Percentiles rank a stretch among this genome's conserved stretches.
These are phyloP conservation scores for Linnemannia schmuckeri DNA, from an alignment of 192 early-diverging fungal species.

Conservation along the genomic window DNA sequence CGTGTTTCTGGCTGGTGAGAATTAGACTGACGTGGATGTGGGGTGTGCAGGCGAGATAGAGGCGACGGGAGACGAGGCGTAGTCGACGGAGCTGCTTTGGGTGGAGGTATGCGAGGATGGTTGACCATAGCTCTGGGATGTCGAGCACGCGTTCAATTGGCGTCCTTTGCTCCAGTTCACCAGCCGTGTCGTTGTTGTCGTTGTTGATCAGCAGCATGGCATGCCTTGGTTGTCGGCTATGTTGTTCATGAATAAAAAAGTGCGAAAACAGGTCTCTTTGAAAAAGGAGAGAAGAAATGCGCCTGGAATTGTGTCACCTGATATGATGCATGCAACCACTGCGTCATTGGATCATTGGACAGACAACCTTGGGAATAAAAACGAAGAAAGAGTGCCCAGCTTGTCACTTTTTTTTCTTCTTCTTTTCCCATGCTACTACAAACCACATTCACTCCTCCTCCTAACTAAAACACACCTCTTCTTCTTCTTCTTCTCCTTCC, in stretches of 20 bases:
- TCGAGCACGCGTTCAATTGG: slow-evolving; percentile 14
- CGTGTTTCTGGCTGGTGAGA: slow-evolving; percentile 4
- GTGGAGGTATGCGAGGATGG: slow-evolving; percentile 10
- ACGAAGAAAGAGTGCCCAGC: too few species aligned
- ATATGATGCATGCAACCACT: neutral
- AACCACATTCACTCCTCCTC: too few species aligned
- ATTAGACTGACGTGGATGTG: slow-evolving; percentile 1
- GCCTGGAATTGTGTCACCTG: neutral
- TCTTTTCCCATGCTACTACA: too few species aligned
- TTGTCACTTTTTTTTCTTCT: neutral
- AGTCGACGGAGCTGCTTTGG: slow-evolving; percentile 25
- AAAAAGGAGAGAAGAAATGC: too few species aligned
- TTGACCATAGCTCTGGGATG: slow-evolving; percentile 27
- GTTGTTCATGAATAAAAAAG: neutral
- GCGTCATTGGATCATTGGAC: neutral
- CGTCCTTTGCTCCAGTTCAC: neutral
- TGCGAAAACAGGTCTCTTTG: neutral
- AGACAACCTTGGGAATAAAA: too few species aligned
- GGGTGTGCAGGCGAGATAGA: slow-evolving; percentile 15
- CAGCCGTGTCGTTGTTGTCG: too few species aligned
- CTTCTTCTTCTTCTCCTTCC: neutral
- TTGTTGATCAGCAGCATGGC: too few species aligned
- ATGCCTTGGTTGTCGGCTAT: too few species aligned
- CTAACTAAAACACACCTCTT: neutral
- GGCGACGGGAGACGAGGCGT: slow-evolving; percentile 31